phyloP scores from a whole-genome alignment of 192 early-diverging fungal genomes.

The Backusella psychrophila region DNA sequence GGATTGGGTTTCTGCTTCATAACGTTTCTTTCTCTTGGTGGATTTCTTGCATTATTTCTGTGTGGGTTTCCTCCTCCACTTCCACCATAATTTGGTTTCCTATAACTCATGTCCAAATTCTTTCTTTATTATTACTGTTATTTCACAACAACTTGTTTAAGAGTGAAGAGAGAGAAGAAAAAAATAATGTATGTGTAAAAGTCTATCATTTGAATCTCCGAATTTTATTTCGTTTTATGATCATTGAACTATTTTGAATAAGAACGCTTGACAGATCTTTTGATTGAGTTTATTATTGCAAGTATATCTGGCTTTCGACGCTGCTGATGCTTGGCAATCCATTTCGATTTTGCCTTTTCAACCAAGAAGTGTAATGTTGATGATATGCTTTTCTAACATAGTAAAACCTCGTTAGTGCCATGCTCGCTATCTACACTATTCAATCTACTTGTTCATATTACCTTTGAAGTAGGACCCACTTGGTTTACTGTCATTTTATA shows the following conservation, averaged over 20 bases:
- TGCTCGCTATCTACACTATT: neutral
- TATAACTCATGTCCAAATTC: neutral
- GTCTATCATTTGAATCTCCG: neutral
- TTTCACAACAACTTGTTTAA: too few species aligned
- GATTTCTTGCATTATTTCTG: neutral
- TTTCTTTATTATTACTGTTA: neutral
- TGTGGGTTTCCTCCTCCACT: neutral
- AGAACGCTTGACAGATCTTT: neutral
- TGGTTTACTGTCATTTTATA: neutral
- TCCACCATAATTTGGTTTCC: neutral
- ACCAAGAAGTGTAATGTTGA: neutral
- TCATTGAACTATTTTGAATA: neutral
- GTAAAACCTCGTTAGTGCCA: neutral
- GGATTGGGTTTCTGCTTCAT: neutral
- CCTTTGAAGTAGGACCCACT: neutral
- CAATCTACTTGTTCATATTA: neutral
- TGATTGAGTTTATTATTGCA: neutral
- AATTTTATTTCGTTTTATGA: neutral
- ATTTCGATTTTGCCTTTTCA: neutral
- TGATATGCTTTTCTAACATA: neutral
- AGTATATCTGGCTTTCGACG: neutral
- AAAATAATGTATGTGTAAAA: neutral
- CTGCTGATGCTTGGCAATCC: neutral
- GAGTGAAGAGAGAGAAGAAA: neutral
- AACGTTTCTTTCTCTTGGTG: neutral